phyloP scores from a whole-genome alignment of 2,329 filamentous ascomycete species.

The Domatiomyces globalis region DNA sequence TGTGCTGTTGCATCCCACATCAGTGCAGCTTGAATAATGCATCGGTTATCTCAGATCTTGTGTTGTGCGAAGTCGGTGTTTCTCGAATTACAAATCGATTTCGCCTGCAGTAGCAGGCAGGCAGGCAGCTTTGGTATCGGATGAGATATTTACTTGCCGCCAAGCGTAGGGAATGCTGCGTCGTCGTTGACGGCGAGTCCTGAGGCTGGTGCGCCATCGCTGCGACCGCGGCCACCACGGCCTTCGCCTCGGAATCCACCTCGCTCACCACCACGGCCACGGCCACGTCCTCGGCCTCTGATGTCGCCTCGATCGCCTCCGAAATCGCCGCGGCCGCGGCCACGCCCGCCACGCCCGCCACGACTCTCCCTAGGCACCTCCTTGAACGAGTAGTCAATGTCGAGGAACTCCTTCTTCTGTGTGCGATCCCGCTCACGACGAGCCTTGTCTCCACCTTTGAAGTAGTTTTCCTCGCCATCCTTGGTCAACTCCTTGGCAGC shows the following conservation, averaged over 20 bases:
- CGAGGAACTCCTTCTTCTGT: conserved; percentile 78
- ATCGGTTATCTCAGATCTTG: background rate
- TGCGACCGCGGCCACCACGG: conserved; percentile 24
- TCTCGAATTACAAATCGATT: background rate
- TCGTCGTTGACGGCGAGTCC: conserved; percentile 16
- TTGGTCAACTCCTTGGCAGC: conserved; percentile 32
- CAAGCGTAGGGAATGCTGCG: conserved; percentile 18
- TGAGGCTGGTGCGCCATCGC: conserved; percentile 18
- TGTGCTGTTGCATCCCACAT: background rate
- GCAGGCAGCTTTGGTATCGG: background rate
- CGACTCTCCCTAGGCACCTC: conserved; percentile 47
- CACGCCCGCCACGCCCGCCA: conserved; percentile 36
- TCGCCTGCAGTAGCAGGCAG: background rate
- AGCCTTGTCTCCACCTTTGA: conserved; percentile 63
- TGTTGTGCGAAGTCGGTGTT: background rate
- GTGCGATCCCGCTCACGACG: conserved; percentile 65
- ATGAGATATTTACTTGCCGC: conserved; percentile 14
- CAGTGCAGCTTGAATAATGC: background rate
- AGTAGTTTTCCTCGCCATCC: conserved; percentile 55
- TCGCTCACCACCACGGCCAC: conserved; percentile 28
- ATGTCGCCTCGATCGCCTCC: conserved; percentile 25
- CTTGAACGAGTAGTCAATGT: conserved; percentile 73
- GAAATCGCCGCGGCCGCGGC: conserved; percentile 29
- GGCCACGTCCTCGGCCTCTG: conserved; percentile 31
- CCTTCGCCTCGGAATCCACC: conserved; percentile 32